Conservation (phyloP, 1,284 basidiomycete species). For the Fomitopsis schrenkii region DNA sequence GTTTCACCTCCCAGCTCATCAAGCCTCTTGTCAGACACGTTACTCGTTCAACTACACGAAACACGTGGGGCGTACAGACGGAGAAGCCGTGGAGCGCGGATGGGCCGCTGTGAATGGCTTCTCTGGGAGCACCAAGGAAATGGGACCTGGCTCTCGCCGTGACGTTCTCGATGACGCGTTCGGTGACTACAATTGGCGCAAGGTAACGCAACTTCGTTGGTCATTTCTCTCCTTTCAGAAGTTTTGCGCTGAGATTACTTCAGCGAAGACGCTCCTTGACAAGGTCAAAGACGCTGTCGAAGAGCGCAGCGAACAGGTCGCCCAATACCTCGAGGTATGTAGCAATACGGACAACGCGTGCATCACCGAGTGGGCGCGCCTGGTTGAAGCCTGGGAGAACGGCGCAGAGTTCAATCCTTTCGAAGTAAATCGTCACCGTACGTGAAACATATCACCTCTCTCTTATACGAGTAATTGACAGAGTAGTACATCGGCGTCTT, state of each 20-base stretch:
- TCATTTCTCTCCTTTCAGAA: not conserved
- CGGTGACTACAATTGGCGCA: slow-evolving; percentile 2
- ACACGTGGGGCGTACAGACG: not conserved
- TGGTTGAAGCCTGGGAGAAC: not conserved
- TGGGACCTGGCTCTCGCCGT: slow-evolving; percentile 2
- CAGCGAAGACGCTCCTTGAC: not conserved
- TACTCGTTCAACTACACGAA: slow-evolving; percentile 8
- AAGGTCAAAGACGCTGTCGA: not conserved
- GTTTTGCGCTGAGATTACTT: not conserved
- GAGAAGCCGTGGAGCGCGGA: too few relatives aligned
- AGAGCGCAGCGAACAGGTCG: not conserved
- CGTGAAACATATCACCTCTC: too few relatives aligned
- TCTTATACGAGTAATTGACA: too few relatives aligned
- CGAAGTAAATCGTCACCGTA: not conserved
- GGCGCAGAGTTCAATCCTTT: not conserved
- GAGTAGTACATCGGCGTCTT: too few relatives aligned
- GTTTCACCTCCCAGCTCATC: slow-evolving; percentile 8
- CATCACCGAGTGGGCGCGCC: not conserved
- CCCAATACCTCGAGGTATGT: not conserved
- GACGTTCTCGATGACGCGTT: slow-evolving; percentile 1
- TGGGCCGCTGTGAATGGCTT: slow-evolving; percentile 2
- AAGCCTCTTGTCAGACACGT: not conserved
- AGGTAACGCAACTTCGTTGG: not conserved
- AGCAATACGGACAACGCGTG: not conserved
- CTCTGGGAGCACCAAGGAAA: slow-evolving; percentile 1